Evolutionary conservation across 257 asterid genomes (phyloP).

Genomic region (Datura wrightii): DNA sequence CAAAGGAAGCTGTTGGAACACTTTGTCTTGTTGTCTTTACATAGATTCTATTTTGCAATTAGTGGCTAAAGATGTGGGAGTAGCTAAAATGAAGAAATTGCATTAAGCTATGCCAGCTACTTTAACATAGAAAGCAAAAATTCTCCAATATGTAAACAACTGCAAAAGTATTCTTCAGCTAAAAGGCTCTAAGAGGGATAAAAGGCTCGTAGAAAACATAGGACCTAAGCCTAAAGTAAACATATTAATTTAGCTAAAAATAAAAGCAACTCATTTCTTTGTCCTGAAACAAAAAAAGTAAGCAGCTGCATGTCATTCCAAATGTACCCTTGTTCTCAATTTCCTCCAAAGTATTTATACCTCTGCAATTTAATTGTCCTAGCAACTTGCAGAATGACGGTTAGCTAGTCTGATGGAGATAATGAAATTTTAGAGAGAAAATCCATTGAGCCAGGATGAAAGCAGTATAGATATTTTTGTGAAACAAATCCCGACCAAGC

Average conservation of each 20-base stretch:
- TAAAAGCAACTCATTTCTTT: neutral
- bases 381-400: neutral
- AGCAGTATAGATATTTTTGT: conserved; percentile 2
- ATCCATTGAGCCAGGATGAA: neutral
- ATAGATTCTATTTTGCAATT: neutral
- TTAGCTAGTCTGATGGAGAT: neutral
- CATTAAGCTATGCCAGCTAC: conserved; percentile 19
- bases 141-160: neutral
- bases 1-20: neutral
- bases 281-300: neutral
- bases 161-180: conserved; percentile 4
- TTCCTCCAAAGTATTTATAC: conserved; percentile 1
- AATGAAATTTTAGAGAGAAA: neutral
- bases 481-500: conserved; percentile 5
- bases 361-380: neutral
- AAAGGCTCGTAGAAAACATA: neutral
- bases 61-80: neutral
- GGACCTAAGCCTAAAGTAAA: conserved; percentile 1
- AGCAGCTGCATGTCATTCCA: neutral
- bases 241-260: neutral
- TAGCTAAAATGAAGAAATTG: neutral
- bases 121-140: neutral
- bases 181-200: neutral
- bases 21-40: neutral
- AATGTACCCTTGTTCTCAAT: neutral